Percentiles rank a stretch among this genome's conserved stretches.
phyloP scores from a whole-genome alignment of 2,329 filamentous ascomycete genomes.

The Trichoderma polysporum region DNA sequence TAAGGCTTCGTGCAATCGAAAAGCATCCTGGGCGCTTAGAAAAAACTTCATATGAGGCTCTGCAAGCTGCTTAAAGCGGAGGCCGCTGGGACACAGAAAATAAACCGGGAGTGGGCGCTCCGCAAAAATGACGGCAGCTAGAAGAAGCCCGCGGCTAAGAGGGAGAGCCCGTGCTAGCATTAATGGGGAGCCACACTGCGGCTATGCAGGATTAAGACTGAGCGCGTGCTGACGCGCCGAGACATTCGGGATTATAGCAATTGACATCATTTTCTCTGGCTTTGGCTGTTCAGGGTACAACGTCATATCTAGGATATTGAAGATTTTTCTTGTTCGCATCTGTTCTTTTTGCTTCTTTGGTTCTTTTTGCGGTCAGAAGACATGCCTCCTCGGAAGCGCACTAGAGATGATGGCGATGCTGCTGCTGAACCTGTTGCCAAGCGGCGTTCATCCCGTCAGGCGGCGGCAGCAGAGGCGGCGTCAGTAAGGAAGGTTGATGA shows the following conservation, averaged over 20 bases:
- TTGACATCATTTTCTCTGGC: background rate
- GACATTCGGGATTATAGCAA: background rate
- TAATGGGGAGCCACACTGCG: background rate
- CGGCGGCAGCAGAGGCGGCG: conserved; percentile 18
- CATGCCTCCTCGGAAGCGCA: conserved; percentile 29
- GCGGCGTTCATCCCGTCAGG: conserved; percentile 32
- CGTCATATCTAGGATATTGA: background rate
- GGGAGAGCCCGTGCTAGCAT: background rate
- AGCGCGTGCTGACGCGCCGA: conserved; percentile 9
- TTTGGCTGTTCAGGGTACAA: background rate
- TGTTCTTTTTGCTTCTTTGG: background rate
- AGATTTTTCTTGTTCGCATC: background rate
- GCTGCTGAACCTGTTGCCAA: conserved; percentile 28
- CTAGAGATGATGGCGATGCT: conserved; percentile 20
- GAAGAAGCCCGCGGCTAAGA: background rate
- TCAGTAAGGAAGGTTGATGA: background rate
- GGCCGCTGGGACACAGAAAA: background rate
- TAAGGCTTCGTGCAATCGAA: background rate
- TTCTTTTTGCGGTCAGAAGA: background rate
- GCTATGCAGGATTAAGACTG: background rate
- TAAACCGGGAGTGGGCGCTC: background rate
- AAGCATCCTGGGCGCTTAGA: background rate
- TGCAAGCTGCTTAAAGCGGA: background rate
- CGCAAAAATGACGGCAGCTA: background rate
- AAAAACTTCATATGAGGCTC: background rate